Percentiles rank a stretch among this genome's conserved stretches.
phyloP scores from a whole-genome alignment of 495 filamentous ascomycete species.

The Penicillium lagena region DNA sequence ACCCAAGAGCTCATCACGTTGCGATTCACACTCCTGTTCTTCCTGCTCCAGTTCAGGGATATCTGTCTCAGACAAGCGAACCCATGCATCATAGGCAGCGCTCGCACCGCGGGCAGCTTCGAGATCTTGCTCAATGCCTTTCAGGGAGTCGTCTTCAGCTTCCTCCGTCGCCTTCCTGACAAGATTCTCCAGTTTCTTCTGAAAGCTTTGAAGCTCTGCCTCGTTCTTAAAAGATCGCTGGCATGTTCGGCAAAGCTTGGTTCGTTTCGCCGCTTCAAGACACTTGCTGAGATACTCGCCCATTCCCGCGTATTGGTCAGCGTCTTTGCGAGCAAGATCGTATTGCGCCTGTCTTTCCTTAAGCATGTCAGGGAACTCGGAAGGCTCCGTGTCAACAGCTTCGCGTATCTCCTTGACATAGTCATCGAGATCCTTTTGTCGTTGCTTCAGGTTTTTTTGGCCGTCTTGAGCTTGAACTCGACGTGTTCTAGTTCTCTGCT shows the following conservation, averaged over 20 bases:
- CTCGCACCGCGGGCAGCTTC: slow-evolving; percentile 51
- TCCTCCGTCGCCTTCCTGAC: slow-evolving; percentile 49
- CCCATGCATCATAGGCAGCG: slow-evolving; percentile 66
- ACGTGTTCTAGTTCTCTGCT: slow-evolving; percentile 70
- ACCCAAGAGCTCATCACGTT: slow-evolving; percentile 54
- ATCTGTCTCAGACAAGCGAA: slow-evolving; percentile 59
- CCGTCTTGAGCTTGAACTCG: slow-evolving; percentile 67
- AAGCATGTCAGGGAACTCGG: slow-evolving; percentile 46
- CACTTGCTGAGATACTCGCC: slow-evolving; percentile 58
- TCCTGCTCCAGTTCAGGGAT: slow-evolving; percentile 64
- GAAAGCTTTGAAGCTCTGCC: slow-evolving; percentile 50
- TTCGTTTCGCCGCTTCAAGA: slow-evolving; percentile 48
- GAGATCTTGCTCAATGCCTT: slow-evolving; percentile 46
- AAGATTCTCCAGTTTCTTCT: slow-evolving; percentile 53
- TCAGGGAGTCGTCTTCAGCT: slow-evolving; percentile 47
- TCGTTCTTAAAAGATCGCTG: slow-evolving; percentile 53
- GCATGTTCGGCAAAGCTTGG: slow-evolving; percentile 69
- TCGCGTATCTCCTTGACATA: slow-evolving; percentile 47
- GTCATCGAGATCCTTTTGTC: slow-evolving; percentile 54
- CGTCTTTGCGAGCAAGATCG: slow-evolving; percentile 54
- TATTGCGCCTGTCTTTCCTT: slow-evolving; percentile 53
- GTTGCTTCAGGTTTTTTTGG: slow-evolving; percentile 55
- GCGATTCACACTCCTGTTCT: slow-evolving; percentile 42
- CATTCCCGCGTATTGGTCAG: slow-evolving; percentile 54
- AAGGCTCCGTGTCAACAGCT: slow-evolving; percentile 46